Evolutionary conservation across 2,329 filamentous ascomycete genomes (phyloP), one percentile per base, ranked within the genome.

Genomic region (Arthrinium phaeospermum): DNA sequence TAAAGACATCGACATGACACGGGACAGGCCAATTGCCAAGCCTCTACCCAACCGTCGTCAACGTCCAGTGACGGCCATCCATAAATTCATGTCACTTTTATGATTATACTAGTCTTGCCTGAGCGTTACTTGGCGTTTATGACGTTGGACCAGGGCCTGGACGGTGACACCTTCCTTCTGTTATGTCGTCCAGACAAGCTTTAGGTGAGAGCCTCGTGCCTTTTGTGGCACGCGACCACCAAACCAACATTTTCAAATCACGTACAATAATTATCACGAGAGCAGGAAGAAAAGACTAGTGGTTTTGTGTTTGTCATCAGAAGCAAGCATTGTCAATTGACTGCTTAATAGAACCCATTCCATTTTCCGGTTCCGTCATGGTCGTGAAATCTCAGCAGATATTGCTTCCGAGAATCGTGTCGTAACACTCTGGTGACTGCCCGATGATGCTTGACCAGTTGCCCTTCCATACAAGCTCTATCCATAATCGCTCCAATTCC

Each of bases 311-410:
- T 6, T 64, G 57, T 64, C 57, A 41, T 64, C 69, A 73, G 69
- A 73, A 73, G 72, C 69, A 73, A 69, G 46, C 49, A 71, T 57
- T 73, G 67, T 73, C 72, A 71, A 69, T 73, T 73, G 69, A 73
- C 72, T 73, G 72, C 72, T 72, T 68, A 73, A 64, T 51, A 71
- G 71, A 47, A 53, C 68, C 68, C 67, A 69, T 64, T 57, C 46
- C 71, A 44, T 44, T 47, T 68, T 67, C 27, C 47, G 61, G 69
- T 70, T 72, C 68, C 71, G 69, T 64, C 57, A 41, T 67, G 69
- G 37, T 34, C 49, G 30, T 72, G 72, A 67, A 49, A 68, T 73
- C 72, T 53, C 51, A 71, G 72, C 69, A 71, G 69, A 67, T 24
- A 64, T n/a, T 73, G 72, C 72, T 73, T 69, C 72, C 71, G 69